phyloP scores from a whole-genome alignment of 768 basidiomycete genomes.

The Pulveroboletus sp. region DNA sequence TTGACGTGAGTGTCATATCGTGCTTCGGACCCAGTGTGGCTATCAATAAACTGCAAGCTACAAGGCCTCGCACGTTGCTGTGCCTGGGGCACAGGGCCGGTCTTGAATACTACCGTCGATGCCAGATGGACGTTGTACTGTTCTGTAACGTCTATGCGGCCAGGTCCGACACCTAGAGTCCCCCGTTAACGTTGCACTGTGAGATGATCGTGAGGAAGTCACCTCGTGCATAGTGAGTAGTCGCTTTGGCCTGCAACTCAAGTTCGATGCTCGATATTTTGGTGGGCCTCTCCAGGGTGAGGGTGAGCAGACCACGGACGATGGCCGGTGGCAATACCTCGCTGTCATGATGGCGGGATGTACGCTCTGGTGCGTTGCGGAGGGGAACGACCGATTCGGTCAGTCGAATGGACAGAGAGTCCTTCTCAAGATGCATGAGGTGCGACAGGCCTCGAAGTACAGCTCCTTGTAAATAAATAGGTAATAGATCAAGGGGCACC shows the following conservation, averaged over 20 bases:
- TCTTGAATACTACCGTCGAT: constrained; percentile 68
- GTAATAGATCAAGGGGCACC: background rate
- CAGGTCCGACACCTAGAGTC: constrained; percentile 56
- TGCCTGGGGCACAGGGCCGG: constrained; percentile 37
- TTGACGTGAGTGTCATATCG: background rate
- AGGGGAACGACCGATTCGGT: constrained; percentile 75
- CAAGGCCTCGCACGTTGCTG: constrained; percentile 9
- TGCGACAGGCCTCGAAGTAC: background rate
- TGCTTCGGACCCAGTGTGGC: background rate
- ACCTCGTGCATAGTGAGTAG: constrained; percentile 88
- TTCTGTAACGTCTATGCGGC: constrained; percentile 73
- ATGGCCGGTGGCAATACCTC: constrained; percentile 52
- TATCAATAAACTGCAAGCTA: constrained; percentile 10
- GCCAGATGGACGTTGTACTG: constrained; percentile 71
- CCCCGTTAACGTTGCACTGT: background rate
- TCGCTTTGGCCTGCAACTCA: constrained; percentile 65
- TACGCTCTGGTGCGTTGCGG: constrained; percentile 38
- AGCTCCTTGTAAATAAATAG: background rate
- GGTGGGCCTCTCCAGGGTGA: constrained; percentile 69
- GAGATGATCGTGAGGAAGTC: constrained; percentile 14
- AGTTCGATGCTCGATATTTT: constrained; percentile 84
- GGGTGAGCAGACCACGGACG: constrained; percentile 60
- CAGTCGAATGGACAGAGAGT: constrained; percentile 51
- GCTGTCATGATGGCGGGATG: constrained; percentile 18
- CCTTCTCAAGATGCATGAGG: constrained; percentile 30